Evolutionary conservation across 1,139 yeast species (phyloP), one percentile per base, ranked within the genome.

Genomic region (Debaryomyces fabryi): DNA sequence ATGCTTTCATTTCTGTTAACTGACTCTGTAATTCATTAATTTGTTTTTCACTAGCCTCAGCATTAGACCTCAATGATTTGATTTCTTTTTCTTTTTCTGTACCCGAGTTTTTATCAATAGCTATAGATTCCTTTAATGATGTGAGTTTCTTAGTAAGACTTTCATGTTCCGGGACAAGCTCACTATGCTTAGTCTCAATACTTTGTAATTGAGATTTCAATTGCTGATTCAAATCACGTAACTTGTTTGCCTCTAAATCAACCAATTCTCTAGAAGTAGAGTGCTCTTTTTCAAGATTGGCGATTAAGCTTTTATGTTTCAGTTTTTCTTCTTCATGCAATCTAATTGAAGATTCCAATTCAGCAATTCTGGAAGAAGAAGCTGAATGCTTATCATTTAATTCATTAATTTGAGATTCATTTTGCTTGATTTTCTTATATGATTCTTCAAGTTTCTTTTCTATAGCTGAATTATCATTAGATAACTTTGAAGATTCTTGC

Each of bases 401-500:
- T n/a, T 41, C 33, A 34, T 43, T 24, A 38, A 20, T 13, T 29
- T 35, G 27, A 13, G 36, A 16, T 6, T 29, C n/a, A 24, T 39
- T 39, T 7, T 47, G 44, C 18, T 21, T 27, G 12, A 47, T 27
- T 37, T 46, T 23, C 3, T 36, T 46, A 34, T 36, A 52, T 46
- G 34, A 61, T 32, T 24, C 49, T 48, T 16, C 52, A 15, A 60
- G 51, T 9, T 52, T 51, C 4, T 55, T 55, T 6, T 50, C 52
- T 44, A 58, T 50, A 23, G 41, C 37, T 15, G 30, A 29, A n/a
- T 63, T 65, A 4, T 60, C 60, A 32, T 63, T 58, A 21, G 71
- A 47, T 9, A 62, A 52, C 4, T 58, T 59, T 21, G 74, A 54
- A 43, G 71, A 79, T 6, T 58, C 56, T 25, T 40, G 16, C 32